Evolutionary conservation across 129 eudicot genomes (phyloP).

Genomic region (Flaveria sonorensis): DNA sequence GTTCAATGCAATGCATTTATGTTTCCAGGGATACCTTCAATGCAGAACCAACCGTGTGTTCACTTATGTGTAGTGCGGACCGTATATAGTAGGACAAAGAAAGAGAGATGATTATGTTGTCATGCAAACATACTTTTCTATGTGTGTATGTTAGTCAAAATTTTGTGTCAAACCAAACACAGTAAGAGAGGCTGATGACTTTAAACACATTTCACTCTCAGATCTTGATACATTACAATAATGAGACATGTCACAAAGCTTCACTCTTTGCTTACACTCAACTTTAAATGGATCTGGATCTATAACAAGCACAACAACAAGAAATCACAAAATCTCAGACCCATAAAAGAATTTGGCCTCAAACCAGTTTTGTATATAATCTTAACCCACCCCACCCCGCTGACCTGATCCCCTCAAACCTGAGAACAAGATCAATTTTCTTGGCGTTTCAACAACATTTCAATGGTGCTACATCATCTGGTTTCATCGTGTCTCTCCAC

Average conservation of each 20-base stretch:
- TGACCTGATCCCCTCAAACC: slow-evolving; percentile 1
- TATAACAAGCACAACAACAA: slow-evolving; percentile 33
- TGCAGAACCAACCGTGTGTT: too few relatives aligned
- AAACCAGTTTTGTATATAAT: slow-evolving; percentile 3
- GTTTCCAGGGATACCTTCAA: too few relatives aligned
- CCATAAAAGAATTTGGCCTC: slow-evolving; percentile 28
- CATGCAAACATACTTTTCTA: background rate
- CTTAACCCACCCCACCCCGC: background rate
- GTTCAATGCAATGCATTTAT: too few relatives aligned
- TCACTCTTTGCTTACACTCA: slow-evolving; percentile 32
- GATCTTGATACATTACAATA: slow-evolving; percentile 14
- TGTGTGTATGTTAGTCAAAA: too few relatives aligned
- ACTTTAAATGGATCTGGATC: slow-evolving; percentile 34
- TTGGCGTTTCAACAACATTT: slow-evolving; percentile 17
- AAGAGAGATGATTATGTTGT: background rate
- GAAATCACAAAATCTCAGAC: slow-evolving; percentile 35
- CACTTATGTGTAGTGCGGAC: too few relatives aligned
- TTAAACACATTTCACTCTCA: slow-evolving; percentile 15
- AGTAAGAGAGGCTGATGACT: background rate
- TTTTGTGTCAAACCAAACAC: background rate
- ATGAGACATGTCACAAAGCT: slow-evolving; percentile 22
- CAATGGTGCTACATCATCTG: slow-evolving; percentile 19
- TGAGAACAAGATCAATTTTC: background rate
- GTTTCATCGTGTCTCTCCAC: slow-evolving; percentile 44
- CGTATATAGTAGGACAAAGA: background rate